Evolutionary conservation across 306 rosid genomes (phyloP).

Genomic region (Alnus glutinosa): DNA sequence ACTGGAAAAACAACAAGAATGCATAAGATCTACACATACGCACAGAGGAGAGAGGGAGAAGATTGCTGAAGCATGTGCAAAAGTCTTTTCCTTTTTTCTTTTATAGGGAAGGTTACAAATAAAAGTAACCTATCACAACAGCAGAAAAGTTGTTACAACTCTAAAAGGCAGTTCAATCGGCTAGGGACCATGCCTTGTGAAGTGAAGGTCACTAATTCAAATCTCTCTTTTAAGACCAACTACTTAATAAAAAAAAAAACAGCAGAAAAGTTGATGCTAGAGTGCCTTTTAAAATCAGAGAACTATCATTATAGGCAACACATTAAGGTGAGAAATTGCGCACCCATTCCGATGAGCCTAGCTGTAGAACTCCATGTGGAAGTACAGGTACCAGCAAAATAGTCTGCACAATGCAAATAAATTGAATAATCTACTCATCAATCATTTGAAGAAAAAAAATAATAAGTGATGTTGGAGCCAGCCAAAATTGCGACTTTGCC

Average conservation of each 20-base stretch:
- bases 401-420: constrained; percentile 52
- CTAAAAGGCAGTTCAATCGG: too few relatives aligned
- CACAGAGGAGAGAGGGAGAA: background rate
- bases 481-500: background rate
- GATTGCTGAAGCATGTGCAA: background rate
- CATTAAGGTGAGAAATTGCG: constrained; percentile 31
- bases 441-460: background rate
- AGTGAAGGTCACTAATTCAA: too few relatives aligned
- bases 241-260: too few relatives aligned
- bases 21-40: background rate
- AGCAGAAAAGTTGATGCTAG: background rate
- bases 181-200: too few relatives aligned
- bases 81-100: background rate
- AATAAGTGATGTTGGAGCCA: background rate
- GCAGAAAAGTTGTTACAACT: background rate
- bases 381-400: constrained; percentile 80
- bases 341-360: constrained; percentile 83
- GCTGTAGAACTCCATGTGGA: constrained; percentile 86
- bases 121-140: background rate
- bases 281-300: background rate
- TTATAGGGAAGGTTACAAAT: background rate
- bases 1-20: constrained; percentile 6
- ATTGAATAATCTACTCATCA: constrained; percentile 3
- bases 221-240: too few relatives aligned
- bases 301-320: background rate